These are phyloP conservation scores for Solidago caesia DNA, from an alignment of 129 eudicot species.

Conservation along the genomic window DNA sequence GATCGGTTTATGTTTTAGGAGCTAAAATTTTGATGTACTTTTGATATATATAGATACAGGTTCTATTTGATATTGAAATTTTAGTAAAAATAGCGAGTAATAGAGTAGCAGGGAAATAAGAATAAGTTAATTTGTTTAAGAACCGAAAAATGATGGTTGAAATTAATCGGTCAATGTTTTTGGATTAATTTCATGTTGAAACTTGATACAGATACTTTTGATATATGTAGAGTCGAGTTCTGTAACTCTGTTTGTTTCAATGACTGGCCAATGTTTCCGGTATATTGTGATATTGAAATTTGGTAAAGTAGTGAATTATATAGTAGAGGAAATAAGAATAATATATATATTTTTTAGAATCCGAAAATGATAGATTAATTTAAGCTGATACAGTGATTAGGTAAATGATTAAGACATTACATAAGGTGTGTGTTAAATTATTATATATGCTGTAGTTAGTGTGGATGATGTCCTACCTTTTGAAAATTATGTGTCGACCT, in stretches of 20 bases:
- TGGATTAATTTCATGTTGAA: not conserved
- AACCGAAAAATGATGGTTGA: too few species aligned
- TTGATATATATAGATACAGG: not conserved
- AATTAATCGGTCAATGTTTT: not conserved
- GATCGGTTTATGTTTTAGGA: too few species aligned
- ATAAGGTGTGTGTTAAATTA: not conserved
- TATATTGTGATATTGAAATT: conserved; percentile 5
- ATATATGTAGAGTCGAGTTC: not conserved
- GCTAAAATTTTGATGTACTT: not conserved
- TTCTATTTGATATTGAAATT: too few species aligned
- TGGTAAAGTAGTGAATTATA: not conserved
- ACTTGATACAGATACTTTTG: not conserved
- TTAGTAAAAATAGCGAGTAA: too few species aligned
- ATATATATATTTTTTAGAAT: not conserved
- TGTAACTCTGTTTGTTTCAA: not conserved
- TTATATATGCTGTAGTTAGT: not conserved
- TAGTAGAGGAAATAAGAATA: not conserved
- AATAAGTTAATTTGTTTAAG: too few species aligned
- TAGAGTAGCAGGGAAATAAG: too few species aligned
- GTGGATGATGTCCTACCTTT: conserved; percentile 25
- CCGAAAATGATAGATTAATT: not conserved
- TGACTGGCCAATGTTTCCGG: not conserved
- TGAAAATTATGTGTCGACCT: conserved; percentile 12
- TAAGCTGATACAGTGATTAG: not conserved
- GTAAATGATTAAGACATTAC: conserved; percentile 22